Base-by-base conservation (phyloP, 805 yeast genomes). In the Yarrowia bubula region DNA sequence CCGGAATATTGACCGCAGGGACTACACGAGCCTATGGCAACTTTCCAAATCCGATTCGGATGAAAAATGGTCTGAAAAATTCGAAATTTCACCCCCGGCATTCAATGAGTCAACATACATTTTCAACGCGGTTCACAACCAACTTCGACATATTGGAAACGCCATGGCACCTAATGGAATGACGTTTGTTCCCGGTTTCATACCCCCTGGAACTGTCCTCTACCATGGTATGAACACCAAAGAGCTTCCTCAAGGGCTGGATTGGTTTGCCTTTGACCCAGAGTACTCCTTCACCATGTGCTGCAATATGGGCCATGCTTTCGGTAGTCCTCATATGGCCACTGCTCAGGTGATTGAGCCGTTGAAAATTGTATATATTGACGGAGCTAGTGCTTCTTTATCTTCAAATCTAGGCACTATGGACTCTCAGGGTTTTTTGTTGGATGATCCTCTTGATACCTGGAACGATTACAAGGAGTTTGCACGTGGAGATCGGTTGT, bases 201-300 rank as follows among this genome's bases (percentile, higher is more conserved):
- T 86, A 18, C 87, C 88, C 0, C 77, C 81, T 42, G 58, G 58
- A 10, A 51, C 43, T 0, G 58, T 51, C 8, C 17, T 51, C 1
- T 51, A 37, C n/a, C 58, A 51, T 8, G 58, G 58, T 4, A 51
- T 38, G 58, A 37, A 51, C 58, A 3, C 18, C 4, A 51, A 51
- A 86, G 86, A 3, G 5, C 87, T 88, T 1, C 71, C 72, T 0
- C 10, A 51, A 5, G 70, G 76, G 17, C 79, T 79, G 38, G 89
- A 86, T 70, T 86, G 89, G 89, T 75, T 84, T 11, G 89, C 89
- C 1, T 76, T 85, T 80, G 87, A 85, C 70, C 81, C 77, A 68
- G 89, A 86, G 69, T 85, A 85, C 73, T 82, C 86, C 68, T 83
- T 80, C 53, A 31, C 47, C 17, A 32, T 55, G 58, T 51, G 58